Conservation (phyloP, 305 asterid genomes). For the Fraxinus platypoda region DNA sequence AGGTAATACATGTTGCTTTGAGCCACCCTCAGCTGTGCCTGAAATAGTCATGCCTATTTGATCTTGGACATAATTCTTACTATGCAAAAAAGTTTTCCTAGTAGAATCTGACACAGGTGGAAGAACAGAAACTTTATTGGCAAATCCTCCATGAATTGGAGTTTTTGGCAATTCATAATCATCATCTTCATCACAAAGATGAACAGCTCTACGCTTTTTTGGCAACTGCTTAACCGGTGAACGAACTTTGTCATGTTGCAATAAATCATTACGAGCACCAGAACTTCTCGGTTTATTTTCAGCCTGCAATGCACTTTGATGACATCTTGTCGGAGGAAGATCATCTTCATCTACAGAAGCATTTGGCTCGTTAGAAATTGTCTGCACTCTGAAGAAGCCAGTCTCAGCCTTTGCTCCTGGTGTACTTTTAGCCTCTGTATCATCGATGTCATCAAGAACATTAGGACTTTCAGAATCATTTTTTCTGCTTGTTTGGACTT, state of each 20-base stretch:
- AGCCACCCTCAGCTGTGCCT: constrained; percentile 34
- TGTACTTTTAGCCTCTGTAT: constrained; percentile 34
- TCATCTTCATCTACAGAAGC: constrained; percentile 60
- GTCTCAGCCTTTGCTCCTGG: constrained; percentile 43
- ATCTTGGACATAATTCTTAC: constrained; percentile 29
- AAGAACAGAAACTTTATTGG: constrained; percentile 38
- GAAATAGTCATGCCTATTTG: constrained; percentile 32
- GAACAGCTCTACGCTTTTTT: constrained; percentile 76
- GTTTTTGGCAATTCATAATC: constrained; percentile 80
- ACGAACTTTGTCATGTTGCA: constrained; percentile 35
- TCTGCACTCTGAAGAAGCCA: constrained; percentile 29
- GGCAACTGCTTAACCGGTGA: constrained; percentile 45
- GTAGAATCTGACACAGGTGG: constrained; percentile 34
- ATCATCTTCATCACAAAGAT: constrained; percentile 53
- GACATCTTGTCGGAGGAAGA: constrained; percentile 66
- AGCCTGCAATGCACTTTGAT: constrained; percentile 47
- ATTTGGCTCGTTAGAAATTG: constrained; percentile 36
- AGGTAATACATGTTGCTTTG: constrained; percentile 43
- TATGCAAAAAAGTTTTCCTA: constrained; percentile 33
- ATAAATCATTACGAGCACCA: constrained; percentile 33
- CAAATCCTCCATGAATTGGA: constrained; percentile 77
- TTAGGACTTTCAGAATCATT: constrained; percentile 30
- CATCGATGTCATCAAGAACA: constrained; percentile 35
- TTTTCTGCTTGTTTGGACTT: constrained; percentile 37
- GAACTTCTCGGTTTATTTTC: constrained; percentile 42